phyloP scores from a whole-genome alignment of 192 early-diverging fungal genomes.

The Backusella luteola region DNA sequence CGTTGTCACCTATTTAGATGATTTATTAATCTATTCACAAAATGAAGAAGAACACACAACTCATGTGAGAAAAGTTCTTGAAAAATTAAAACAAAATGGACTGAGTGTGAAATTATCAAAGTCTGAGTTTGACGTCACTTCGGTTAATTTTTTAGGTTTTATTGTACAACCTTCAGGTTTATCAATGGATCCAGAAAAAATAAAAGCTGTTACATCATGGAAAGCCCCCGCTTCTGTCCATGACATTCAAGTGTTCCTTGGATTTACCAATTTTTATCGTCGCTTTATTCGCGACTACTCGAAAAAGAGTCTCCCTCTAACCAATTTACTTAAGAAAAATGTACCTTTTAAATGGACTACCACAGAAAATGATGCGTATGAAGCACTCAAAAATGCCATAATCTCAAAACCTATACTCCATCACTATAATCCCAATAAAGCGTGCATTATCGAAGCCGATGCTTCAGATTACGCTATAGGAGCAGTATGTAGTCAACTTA shows the following conservation, averaged over 20 bases:
- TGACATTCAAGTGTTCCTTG: conserved; percentile 24
- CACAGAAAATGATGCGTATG: not conserved
- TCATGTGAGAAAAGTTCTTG: conserved; percentile 13
- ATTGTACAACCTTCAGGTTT: not conserved
- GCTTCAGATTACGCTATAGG: conserved; percentile 7
- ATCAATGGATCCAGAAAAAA: conserved; percentile 17
- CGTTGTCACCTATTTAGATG: conserved; percentile 41
- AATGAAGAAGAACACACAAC: conserved; percentile 32
- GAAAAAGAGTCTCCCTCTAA: conserved; percentile 9
- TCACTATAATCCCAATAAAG: not conserved
- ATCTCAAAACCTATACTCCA: not conserved
- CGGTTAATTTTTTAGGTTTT: conserved; percentile 18
- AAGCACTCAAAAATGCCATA: not conserved
- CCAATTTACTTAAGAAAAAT: not conserved
- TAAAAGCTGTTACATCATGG: conserved; percentile 21
- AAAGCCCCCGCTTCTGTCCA: conserved; percentile 5
- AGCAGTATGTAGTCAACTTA: not conserved
- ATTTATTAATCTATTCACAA: conserved; percentile 35
- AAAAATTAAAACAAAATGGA: not conserved
- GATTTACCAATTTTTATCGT: conserved; percentile 28
- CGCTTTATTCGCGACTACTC: conserved; percentile 24
- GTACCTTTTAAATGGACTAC: not conserved
- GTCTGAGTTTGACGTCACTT: conserved; percentile 5
- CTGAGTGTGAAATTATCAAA: conserved; percentile 11
- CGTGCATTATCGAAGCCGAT: not conserved